Base-by-base conservation (phyloP, 129 eudicot species). In the Lactuca saligna region DNA sequence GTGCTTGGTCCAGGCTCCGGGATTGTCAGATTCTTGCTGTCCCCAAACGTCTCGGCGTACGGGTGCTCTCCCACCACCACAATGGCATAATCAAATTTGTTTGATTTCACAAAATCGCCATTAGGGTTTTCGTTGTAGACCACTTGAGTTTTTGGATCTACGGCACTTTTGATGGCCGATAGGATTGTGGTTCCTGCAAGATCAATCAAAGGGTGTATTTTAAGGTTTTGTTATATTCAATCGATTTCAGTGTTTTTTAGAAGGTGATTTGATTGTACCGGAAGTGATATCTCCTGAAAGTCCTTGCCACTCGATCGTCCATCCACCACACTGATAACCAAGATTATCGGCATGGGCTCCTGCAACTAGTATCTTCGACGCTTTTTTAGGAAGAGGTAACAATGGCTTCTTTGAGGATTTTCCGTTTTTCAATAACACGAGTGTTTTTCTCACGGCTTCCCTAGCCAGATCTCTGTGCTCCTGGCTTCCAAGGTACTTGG, bases 281-380 rank as follows among this genome's bases (percentile, higher is more conserved):
- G 53, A 57, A 12, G 96, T 87, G 58, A 66, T 72, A 69, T 87
- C 77, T 84, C 97, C 96, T 13, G 77, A 79, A 46, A 71, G 74
- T 15, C 97, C 97, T 53, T 87, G 97, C 97, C 97, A 91, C 41
- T 71, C 76, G n/a, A 91, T 80, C 4, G 97, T 88, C 97, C 97
- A 91, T 54, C 97, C 97, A 20, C 97, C 95, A 66, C 95, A 90
- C 33, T 90, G 97, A 61, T 90, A 61, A 37, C 97, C 97, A 39
- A 90, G 75, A 59, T 87, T 81, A 82, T 90, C 72, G 1, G 97
- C 95, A 34, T 90, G 91, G 8, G 78, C 77, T 10, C 97, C 96
- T 6, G 96, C 93, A 42, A 91, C 96, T 4, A 91, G 86, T 72
- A 91, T 80, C 83, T 82, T 88, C 7, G 76, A 38, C 51, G 93